These are phyloP conservation scores for Aspergillus jensenii DNA, from an alignment of 2,329 filamentous ascomycete species.

Conservation along the genomic window DNA sequence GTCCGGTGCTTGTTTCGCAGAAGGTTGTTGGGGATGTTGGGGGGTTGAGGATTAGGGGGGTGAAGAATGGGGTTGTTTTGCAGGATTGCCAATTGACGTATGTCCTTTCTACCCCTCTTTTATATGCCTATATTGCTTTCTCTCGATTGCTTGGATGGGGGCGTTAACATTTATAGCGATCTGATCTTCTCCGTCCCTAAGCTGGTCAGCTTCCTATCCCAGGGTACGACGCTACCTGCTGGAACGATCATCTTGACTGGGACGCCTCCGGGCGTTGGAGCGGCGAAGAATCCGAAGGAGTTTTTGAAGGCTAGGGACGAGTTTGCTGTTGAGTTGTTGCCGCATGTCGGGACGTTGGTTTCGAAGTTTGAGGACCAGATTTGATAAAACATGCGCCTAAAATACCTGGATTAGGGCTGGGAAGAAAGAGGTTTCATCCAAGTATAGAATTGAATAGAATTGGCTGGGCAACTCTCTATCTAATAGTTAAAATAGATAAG, in stretches of 20 bases:
- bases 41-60: slow-evolving; percentile 34
- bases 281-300: slow-evolving; percentile 41
- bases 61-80: slow-evolving; percentile 53
- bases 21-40: slow-evolving; percentile 21
- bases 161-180: slow-evolving; percentile 38
- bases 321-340: slow-evolving; percentile 51
- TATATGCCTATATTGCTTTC: not conserved
- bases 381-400: not conserved
- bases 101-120: slow-evolving; percentile 7
- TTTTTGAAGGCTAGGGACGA: slow-evolving; percentile 48
- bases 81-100: slow-evolving; percentile 50
- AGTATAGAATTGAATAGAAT: not conserved
- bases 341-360: slow-evolving; percentile 50
- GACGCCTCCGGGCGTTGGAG: slow-evolving; percentile 45
- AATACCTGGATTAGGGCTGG: not conserved
- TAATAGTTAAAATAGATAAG: not conserved
- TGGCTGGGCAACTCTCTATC: not conserved
- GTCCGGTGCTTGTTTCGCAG: slow-evolving; percentile 20
- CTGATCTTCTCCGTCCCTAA: slow-evolving; percentile 55
- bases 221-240: slow-evolving; percentile 43
- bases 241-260: slow-evolving; percentile 47
- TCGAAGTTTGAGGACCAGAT: slow-evolving; percentile 42
- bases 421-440: not conserved
- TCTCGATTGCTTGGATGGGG: not conserved
- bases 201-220: slow-evolving; percentile 40